These are phyloP conservation scores for Eucalyptus tenuipes DNA, from an alignment of 345 rosid genomes.

Conservation along the genomic window DNA sequence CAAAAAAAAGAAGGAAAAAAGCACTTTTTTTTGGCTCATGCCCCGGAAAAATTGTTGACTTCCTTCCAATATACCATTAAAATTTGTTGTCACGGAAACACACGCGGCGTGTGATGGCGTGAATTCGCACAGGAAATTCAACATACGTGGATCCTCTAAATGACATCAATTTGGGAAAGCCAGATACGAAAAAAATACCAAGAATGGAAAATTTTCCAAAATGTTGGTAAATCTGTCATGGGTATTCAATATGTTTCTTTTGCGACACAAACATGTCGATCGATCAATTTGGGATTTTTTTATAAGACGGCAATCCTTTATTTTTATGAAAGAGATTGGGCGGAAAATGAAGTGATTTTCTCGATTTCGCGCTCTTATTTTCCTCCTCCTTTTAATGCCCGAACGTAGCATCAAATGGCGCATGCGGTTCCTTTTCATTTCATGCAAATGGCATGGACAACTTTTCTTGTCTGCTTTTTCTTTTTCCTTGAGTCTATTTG, in stretches of 20 bases:
- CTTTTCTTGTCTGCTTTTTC: background rate
- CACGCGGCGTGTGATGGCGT: no score
- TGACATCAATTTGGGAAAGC: background rate
- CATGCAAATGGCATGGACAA: background rate
- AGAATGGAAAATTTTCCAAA: background rate
- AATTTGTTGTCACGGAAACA: background rate
- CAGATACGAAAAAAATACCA: background rate
- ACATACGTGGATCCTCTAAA: background rate
- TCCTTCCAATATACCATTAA: background rate
- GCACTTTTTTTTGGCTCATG: no score
- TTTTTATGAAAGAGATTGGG: background rate
- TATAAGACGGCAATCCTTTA: background rate
- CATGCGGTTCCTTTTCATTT: background rate
- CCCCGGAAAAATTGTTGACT: background rate
- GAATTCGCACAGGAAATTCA: background rate
- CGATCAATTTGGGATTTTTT: fast-evolving
- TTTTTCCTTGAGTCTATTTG: background rate
- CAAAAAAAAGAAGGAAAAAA: no score
- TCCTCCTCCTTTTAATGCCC: background rate
- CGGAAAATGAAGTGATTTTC: background rate
- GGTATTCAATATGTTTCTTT: background rate
- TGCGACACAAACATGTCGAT: background rate
- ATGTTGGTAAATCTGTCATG: background rate
- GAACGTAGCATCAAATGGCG: background rate
- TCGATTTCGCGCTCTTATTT: background rate